Percentiles rank a stretch among this genome's conserved stretches.
Evolutionary conservation across 1,284 basidiomycete genomes (phyloP).

Genomic region (Peniophora sp.): DNA sequence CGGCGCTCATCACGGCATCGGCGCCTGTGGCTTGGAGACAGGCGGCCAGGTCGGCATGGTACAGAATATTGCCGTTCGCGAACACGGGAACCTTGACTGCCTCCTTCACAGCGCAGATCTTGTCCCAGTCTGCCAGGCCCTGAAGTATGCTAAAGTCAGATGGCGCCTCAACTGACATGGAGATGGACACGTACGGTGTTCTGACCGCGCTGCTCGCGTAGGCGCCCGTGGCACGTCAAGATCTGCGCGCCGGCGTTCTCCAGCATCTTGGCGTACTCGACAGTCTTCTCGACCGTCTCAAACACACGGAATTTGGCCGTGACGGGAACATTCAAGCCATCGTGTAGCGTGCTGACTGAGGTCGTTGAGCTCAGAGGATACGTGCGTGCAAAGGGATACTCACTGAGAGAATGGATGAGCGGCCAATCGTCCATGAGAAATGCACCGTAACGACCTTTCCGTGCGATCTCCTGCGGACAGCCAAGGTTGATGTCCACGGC

Average conservation of each 20-base stretch:
- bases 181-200: slow-evolving; percentile 35
- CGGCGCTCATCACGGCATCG: slow-evolving; percentile 93
- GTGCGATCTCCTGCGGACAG: slow-evolving; percentile 95
- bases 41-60: slow-evolving; percentile 68
- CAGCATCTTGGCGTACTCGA: slow-evolving; percentile 92
- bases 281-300: slow-evolving; percentile 77
- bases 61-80: slow-evolving; percentile 96
- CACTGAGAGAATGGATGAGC: slow-evolving; percentile 73
- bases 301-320: slow-evolving; percentile 97
- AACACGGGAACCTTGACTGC: slow-evolving; percentile 91
- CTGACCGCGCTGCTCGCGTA: slow-evolving; percentile 88
- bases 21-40: slow-evolving; percentile 80
- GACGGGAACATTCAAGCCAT: slow-evolving; percentile 81
- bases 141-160: slow-evolving; percentile 19
- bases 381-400: slow-evolving; percentile 25
- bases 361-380: not conserved
- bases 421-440: slow-evolving; percentile 96
- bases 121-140: slow-evolving; percentile 82
- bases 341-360: slow-evolving; percentile 78
- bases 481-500: slow-evolving; percentile 95
- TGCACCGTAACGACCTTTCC: slow-evolving; percentile 80
- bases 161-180: slow-evolving; percentile 3
- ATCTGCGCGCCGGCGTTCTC: slow-evolving; percentile 94
- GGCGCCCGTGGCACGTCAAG: slow-evolving; percentile 88
- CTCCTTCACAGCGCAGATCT: slow-evolving; percentile 81